phyloP scores from a whole-genome alignment of 2,329 filamentous ascomycete species.

The Aspergillus sp. region DNA sequence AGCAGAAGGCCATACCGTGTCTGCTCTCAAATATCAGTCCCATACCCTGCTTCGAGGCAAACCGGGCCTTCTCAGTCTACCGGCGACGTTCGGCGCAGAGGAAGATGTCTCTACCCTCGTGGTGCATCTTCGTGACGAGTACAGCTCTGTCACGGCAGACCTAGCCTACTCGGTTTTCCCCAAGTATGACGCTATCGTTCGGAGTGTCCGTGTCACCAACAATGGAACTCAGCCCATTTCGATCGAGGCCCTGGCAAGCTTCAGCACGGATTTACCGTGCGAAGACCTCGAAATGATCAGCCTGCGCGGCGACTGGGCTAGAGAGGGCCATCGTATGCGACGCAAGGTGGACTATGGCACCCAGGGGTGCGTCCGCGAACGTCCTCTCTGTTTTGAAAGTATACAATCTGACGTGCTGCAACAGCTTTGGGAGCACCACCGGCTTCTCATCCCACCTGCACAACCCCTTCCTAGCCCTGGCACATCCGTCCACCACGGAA shows the following conservation, averaged over 20 bases:
- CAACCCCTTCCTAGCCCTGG: conserved; percentile 62
- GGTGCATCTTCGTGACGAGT: conserved; percentile 58
- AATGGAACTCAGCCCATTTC: conserved; percentile 52
- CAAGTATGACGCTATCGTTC: conserved; percentile 57
- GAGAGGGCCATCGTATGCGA: conserved; percentile 56
- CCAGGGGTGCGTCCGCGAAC: conserved; percentile 46
- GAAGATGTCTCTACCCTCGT: conserved; percentile 58
- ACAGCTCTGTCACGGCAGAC: conserved; percentile 57
- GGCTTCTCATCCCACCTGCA: conserved; percentile 64
- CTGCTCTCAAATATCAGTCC: conserved; percentile 57
- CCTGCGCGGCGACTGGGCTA: conserved; percentile 61
- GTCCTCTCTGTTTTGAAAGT: not conserved
- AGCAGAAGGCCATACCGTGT: conserved; percentile 57
- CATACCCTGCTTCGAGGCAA: conserved; percentile 58
- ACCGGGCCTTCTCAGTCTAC: conserved; percentile 54
- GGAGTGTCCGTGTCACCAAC: conserved; percentile 62
- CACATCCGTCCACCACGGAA: conserved; percentile 58
- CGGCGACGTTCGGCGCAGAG: conserved; percentile 57
- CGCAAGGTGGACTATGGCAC: conserved; percentile 56
- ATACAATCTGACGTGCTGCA: conserved; percentile 19
- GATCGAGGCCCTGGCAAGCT: conserved; percentile 57
- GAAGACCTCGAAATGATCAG: conserved; percentile 62
- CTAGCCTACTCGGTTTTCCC: conserved; percentile 64
- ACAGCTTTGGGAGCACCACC: conserved; percentile 58
- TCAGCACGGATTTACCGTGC: conserved; percentile 61